Conservation (phyloP, 2,329 filamentous ascomycete genomes). For the Thelonectria discophora region DNA sequence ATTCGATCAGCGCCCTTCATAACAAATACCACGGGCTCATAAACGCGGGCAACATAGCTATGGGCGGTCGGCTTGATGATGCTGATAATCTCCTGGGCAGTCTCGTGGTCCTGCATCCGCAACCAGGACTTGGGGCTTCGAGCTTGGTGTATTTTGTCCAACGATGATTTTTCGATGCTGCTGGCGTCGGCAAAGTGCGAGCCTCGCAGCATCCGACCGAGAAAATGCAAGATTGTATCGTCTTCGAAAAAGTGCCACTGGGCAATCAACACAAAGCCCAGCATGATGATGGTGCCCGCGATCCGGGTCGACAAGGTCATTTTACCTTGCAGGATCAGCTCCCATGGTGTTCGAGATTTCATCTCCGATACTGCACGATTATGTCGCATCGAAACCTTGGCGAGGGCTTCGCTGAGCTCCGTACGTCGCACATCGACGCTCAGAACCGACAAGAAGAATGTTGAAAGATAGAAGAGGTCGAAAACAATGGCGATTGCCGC, state of each 20-base stretch:
- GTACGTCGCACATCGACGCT: constrained; percentile 81
- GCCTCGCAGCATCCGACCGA: constrained; percentile 39
- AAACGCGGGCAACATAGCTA: constrained; percentile 77
- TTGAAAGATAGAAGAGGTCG: constrained; percentile 81
- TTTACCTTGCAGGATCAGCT: constrained; percentile 70
- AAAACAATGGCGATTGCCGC: constrained; percentile 78
- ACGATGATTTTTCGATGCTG: constrained; percentile 48
- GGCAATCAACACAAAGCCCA: constrained; percentile 75
- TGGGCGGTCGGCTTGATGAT: constrained; percentile 76
- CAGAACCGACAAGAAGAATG: constrained; percentile 81
- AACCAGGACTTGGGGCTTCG: constrained; percentile 82
- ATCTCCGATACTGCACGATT: constrained; percentile 41
- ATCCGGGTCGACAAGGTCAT: constrained; percentile 76
- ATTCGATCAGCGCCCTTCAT: constrained; percentile 73
- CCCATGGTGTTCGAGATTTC: constrained; percentile 57
- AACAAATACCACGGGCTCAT: constrained; percentile 78
- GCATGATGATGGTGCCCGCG: constrained; percentile 76
- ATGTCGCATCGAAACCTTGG: constrained; percentile 60
- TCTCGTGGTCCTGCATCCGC: constrained; percentile 79
- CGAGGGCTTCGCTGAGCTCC: constrained; percentile 78
- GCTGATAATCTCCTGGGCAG: constrained; percentile 78
- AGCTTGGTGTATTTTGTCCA: constrained; percentile 74
- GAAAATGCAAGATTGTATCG: constrained; percentile 52
- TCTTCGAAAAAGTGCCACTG: constrained; percentile 82
- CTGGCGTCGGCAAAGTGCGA: constrained; percentile 27